A percentile compares a stretch with the other conserved stretches of the same genome.
Conservation (phyloP, 768 basidiomycete genomes). For the Cystofilobasidium macerans region DNA sequence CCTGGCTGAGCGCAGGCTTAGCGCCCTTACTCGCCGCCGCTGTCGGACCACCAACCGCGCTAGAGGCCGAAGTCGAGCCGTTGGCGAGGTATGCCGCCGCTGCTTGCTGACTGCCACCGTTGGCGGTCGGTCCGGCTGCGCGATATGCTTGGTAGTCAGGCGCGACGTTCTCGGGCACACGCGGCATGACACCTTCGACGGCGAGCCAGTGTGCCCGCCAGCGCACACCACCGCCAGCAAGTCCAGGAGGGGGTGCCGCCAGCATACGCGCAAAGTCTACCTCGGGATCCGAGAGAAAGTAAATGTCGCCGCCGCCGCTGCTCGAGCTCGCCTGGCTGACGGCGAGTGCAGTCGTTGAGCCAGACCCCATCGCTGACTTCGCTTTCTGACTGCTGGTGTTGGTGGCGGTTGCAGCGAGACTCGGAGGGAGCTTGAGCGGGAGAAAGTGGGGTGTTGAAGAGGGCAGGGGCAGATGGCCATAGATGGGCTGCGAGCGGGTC, state of each 20-base stretch:
- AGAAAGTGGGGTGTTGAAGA: constrained; percentile 23
- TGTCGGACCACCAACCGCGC: neutral
- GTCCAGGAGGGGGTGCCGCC: constrained; percentile 42
- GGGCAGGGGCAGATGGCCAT: constrained; percentile 66
- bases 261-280: constrained; percentile 89
- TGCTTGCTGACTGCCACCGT: neutral
- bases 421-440: constrained; percentile 27
- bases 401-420: constrained; percentile 35
- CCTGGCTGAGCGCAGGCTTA: constrained; percentile 85
- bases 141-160: neutral
- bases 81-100: neutral
- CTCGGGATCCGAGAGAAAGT: constrained; percentile 92
- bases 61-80: neutral
- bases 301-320: constrained; percentile 42
- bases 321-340: constrained; percentile 22
- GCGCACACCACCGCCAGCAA: constrained; percentile 29
- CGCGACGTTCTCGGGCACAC: constrained; percentile 71
- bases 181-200: constrained; percentile 92
- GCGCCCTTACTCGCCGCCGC: neutral
- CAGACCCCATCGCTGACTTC: neutral
- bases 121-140: neutral
- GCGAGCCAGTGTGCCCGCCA: constrained; percentile 85
- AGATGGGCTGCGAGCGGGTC: constrained; percentile 50
- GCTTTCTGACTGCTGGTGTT: neutral
- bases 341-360: constrained; percentile 12